Evolutionary conservation across 2,329 filamentous ascomycete species (phyloP).

Genomic region (Colletotrichum zoysiae): DNA sequence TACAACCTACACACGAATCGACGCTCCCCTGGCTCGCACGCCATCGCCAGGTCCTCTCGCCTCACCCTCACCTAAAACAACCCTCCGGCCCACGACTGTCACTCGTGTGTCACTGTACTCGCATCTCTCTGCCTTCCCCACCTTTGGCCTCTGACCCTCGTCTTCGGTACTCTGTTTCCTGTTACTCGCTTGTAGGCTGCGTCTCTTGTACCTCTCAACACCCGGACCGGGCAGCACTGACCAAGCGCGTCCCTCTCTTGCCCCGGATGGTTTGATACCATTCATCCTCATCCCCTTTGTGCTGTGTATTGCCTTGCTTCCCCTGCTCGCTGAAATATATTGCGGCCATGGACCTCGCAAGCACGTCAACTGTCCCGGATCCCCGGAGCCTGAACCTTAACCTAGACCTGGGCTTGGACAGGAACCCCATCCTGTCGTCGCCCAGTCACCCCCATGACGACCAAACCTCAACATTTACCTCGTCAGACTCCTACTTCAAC

Average conservation of each 20-base stretch:
- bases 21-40: conserved; percentile 41
- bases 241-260: conserved; percentile 10
- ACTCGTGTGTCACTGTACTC: conserved; percentile 30
- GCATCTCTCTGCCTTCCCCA: background rate
- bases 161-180: background rate
- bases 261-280: conserved; percentile 38
- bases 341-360: conserved; percentile 40
- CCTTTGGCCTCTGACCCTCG: background rate
- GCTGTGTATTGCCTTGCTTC: conserved; percentile 14
- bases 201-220: conserved; percentile 20
- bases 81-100: conserved; percentile 19
- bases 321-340: conserved; percentile 34
- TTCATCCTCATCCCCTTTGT: conserved; percentile 1
- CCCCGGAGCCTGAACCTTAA: conserved; percentile 36
- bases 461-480: conserved; percentile 19
- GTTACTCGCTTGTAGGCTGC: conserved; percentile 14
- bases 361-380: conserved; percentile 41
- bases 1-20: conserved; percentile 9
- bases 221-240: conserved; percentile 1
- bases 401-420: conserved; percentile 14
- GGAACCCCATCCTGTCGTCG: conserved; percentile 19
- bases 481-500: conserved; percentile 33
- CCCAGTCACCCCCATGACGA: conserved; percentile 36
- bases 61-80: conserved; percentile 37
- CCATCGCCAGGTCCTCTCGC: conserved; percentile 41